Conservation (phyloP, 768 basidiomycete species). For the Fibroporia radiculosa region DNA sequence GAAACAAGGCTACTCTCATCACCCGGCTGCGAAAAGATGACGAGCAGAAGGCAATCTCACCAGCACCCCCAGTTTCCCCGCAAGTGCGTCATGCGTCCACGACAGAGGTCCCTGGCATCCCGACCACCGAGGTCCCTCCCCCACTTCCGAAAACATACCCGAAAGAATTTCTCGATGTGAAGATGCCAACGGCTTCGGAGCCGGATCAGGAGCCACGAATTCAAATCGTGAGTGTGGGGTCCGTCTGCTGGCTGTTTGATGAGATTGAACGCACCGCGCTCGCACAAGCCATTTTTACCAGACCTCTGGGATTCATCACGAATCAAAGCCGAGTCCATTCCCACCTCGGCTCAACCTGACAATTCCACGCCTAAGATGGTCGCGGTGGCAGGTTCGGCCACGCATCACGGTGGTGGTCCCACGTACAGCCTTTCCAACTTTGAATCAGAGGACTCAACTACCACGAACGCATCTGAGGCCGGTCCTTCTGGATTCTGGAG, state of each 20-base stretch:
- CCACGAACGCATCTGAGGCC: conserved; percentile 13
- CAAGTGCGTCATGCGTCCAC: conserved; percentile 22
- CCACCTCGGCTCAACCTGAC: conserved; percentile 16
- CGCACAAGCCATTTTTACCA: conserved; percentile 46
- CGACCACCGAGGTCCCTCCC: conserved; percentile 25
- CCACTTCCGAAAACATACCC: conserved; percentile 16
- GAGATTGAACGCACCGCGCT: conserved; percentile 4
- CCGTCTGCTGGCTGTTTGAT: background rate
- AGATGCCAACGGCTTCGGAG: conserved; percentile 48
- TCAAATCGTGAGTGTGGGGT: conserved; percentile 54
- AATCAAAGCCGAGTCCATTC: conserved; percentile 22
- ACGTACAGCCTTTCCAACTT: conserved; percentile 27
- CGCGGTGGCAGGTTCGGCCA: conserved; percentile 39
- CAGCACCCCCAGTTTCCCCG: conserved; percentile 9
- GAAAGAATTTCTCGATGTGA: conserved; percentile 36
- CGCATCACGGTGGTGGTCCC: conserved; percentile 42
- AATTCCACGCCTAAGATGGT: conserved; percentile 38
- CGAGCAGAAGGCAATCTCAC: conserved; percentile 18
- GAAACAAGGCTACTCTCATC: conserved; percentile 51
- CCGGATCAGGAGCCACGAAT: conserved; percentile 35
- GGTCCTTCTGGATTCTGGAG: conserved; percentile 21
- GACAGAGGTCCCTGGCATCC: conserved; percentile 34
- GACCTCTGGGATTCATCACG: conserved; percentile 53
- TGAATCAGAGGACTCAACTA: background rate
- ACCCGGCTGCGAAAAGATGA: conserved; percentile 48